Evolutionary conservation across 2,329 filamentous ascomycete genomes (phyloP).

Genomic region (Aureobasidium sp.): DNA sequence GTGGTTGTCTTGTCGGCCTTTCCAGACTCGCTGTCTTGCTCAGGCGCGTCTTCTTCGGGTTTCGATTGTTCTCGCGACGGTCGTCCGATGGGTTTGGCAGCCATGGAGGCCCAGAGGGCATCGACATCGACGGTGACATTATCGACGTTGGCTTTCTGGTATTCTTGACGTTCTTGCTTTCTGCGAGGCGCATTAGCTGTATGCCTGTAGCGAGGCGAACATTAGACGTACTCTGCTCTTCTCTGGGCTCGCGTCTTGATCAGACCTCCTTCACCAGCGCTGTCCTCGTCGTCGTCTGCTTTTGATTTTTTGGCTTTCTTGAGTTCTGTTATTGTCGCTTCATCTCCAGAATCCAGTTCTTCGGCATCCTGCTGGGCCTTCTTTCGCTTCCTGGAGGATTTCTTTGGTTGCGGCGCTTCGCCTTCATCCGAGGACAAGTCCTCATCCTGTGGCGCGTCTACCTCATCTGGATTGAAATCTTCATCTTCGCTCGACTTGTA

Average conservation of each 20-base stretch:
- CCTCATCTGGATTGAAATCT: constrained; percentile 33
- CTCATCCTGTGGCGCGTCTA: constrained; percentile 20
- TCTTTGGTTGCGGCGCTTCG: constrained; percentile 19
- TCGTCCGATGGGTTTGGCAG: constrained; percentile 26
- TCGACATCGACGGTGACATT: constrained; percentile 49
- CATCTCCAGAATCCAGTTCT: constrained; percentile 48
- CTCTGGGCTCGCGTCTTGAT: constrained; percentile 48
- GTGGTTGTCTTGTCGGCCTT: constrained; percentile 14
- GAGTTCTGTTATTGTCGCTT: constrained; percentile 45
- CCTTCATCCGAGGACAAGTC: constrained; percentile 28
- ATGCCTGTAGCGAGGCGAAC: background rate
- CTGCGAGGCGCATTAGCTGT: constrained; percentile 19
- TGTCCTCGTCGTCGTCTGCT: constrained; percentile 29
- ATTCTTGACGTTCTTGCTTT: constrained; percentile 39
- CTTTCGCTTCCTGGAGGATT: constrained; percentile 30
- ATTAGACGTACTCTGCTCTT: constrained; percentile 32
- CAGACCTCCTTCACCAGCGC: constrained; percentile 41
- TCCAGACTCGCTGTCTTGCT: background rate
- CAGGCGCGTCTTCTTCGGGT: constrained; percentile 10
- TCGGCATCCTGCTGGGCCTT: constrained; percentile 27
- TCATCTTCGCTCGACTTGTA: constrained; percentile 37
- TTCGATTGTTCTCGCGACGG: constrained; percentile 13
- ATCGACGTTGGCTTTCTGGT: constrained; percentile 34
- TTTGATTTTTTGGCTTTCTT: constrained; percentile 31
- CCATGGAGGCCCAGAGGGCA: constrained; percentile 46